Percentiles rank a stretch among this genome's conserved stretches.
phyloP scores from a whole-genome alignment of 2,329 filamentous ascomycete genomes.

The Lojkania enalia region DNA sequence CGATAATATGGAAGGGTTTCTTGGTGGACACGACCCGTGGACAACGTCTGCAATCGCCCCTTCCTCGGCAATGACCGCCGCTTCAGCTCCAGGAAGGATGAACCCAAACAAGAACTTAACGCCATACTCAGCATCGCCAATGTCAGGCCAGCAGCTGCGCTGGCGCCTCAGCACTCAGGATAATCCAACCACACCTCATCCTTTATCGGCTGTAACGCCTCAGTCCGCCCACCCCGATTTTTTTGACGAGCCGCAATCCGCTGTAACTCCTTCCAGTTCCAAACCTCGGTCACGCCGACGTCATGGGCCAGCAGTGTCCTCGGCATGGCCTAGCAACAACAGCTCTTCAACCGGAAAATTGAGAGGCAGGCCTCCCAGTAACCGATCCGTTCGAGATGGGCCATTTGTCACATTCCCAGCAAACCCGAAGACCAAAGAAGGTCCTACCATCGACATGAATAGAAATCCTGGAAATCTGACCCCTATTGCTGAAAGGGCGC shows the following conservation, averaged over 20 bases:
- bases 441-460: slow-evolving; percentile 51
- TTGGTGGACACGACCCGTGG: slow-evolving; percentile 51
- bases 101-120: slow-evolving; percentile 38
- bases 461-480: slow-evolving; percentile 48
- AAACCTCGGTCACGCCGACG: slow-evolving; percentile 61
- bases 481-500: slow-evolving; percentile 50
- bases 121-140: slow-evolving; percentile 49
- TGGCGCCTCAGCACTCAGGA: slow-evolving; percentile 61
- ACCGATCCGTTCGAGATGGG: slow-evolving; percentile 65
- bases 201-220: slow-evolving; percentile 77
- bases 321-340: slow-evolving; percentile 77
- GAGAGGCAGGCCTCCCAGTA: slow-evolving; percentile 77
- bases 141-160: slow-evolving; percentile 47
- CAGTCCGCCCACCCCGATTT: slow-evolving; percentile 55
- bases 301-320: slow-evolving; percentile 86
- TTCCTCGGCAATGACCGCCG: slow-evolving; percentile 39
- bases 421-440: slow-evolving; percentile 56
- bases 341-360: slow-evolving; percentile 68
- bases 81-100: slow-evolving; percentile 40
- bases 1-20: slow-evolving; percentile 55
- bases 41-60: slow-evolving; percentile 46
- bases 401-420: slow-evolving; percentile 72
- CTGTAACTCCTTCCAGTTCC: slow-evolving; percentile 65
- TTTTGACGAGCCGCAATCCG: slow-evolving; percentile 69
- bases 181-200: slow-evolving; percentile 70